phyloP scores from a whole-genome alignment of 345 rosid species.

The Microthlaspi erraticum region DNA sequence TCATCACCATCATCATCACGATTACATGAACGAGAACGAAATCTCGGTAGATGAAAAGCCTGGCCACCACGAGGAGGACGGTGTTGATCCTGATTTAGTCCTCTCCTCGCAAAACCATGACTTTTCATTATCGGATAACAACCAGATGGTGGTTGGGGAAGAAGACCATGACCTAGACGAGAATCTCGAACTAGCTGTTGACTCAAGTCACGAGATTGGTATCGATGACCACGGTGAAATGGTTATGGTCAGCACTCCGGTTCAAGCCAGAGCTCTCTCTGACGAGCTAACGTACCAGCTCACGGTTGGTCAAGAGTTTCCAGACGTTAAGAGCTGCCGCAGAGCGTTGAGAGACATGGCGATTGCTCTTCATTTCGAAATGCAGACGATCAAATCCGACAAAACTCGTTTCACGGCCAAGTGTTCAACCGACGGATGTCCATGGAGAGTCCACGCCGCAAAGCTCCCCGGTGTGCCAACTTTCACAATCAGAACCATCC shows the following conservation, averaged over 20 bases:
- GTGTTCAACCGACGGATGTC: conserved; percentile 97
- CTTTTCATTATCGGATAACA: conserved; percentile 56
- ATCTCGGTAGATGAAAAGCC: conserved; percentile 51
- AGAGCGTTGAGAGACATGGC: conserved; percentile 96
- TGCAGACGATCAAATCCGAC: conserved; percentile 98
- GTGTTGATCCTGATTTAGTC: conserved; percentile 43
- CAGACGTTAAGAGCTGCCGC: conserved; percentile 95
- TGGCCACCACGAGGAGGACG: conserved; percentile 44
- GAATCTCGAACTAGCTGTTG: conserved; percentile 61
- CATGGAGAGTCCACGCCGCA: conserved; percentile 98
- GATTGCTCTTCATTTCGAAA: conserved; percentile 96
- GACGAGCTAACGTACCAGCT: conserved; percentile 60
- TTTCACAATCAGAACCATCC: conserved; percentile 91
- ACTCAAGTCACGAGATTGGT: conserved; percentile 71
- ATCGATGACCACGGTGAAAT: conserved; percentile 70
- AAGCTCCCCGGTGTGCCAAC: conserved; percentile 98
- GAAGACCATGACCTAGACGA: conserved; percentile 51
- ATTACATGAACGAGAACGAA: conserved; percentile 59
- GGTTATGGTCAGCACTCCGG: conserved; percentile 56
- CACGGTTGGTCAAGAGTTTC: conserved; percentile 93
- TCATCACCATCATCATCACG: conserved; percentile 45
- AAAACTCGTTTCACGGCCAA: conserved; percentile 97
- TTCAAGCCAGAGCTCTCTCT: conserved; percentile 72
- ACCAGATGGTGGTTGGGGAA: conserved; percentile 61
- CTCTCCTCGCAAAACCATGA: conserved; percentile 51